These are phyloP conservation scores for Paramecium caudatum DNA, from an alignment of 73 alveolate species.

Conservation along the genomic window DNA sequence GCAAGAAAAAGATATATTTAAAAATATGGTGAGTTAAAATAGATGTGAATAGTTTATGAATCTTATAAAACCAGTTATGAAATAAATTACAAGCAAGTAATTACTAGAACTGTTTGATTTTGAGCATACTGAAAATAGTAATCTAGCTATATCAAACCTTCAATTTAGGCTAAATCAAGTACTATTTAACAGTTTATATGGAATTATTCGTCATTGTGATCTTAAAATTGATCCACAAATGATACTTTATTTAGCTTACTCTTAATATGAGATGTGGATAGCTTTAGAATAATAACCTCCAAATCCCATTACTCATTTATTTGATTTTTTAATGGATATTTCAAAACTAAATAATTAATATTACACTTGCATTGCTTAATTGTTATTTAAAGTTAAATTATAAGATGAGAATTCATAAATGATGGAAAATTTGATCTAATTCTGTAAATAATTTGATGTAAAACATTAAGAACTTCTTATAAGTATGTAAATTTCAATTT, in stretches of 20 bases:
- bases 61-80: neutral
- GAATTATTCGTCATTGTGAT: constrained; percentile 25
- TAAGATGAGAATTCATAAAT: constrained; percentile 16
- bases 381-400: constrained; percentile 2
- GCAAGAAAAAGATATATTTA: neutral
- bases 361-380: neutral
- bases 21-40: constrained; percentile 62
- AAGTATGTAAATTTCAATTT: neutral
- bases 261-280: constrained; percentile 63
- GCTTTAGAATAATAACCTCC: constrained; percentile 54
- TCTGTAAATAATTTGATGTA: neutral
- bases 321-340: constrained; percentile 45
- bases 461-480: neutral
- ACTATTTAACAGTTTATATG: neutral
- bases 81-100: neutral
- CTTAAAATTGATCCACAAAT: constrained; percentile 18
- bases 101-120: constrained; percentile 49
- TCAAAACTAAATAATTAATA: neutral
- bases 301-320: constrained; percentile 44
- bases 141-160: constrained; percentile 36
- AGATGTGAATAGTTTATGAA: constrained; percentile 57
- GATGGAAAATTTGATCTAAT: constrained; percentile 23
- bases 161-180: constrained; percentile 46
- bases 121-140: constrained; percentile 3
- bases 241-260: neutral